Conservation (phyloP, 2,329 filamentous ascomycete genomes). For the Diplodia corticola region DNA sequence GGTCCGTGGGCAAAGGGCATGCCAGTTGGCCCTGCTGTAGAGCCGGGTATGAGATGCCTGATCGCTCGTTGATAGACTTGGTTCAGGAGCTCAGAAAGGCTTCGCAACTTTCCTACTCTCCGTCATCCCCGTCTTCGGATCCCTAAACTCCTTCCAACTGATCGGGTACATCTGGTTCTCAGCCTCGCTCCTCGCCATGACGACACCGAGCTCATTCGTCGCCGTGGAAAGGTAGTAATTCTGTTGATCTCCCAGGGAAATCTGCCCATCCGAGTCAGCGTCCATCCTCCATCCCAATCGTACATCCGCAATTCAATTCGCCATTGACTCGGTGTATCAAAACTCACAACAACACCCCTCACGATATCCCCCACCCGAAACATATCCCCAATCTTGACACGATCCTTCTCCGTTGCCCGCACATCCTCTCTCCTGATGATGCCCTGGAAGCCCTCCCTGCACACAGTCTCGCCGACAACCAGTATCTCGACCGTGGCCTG, state of each 20-base stretch:
- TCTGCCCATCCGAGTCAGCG: slow-evolving; percentile 48
- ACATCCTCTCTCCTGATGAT: slow-evolving; percentile 89
- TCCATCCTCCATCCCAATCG: background rate
- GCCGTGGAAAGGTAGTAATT: slow-evolving; percentile 96
- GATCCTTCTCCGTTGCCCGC: slow-evolving; percentile 85
- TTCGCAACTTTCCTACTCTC: slow-evolving; percentile 93
- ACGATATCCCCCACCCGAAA: slow-evolving; percentile 94
- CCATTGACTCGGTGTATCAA: background rate
- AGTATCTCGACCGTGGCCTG: slow-evolving; percentile 87
- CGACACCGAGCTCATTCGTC: slow-evolving; percentile 86
- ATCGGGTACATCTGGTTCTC: slow-evolving; percentile 91
- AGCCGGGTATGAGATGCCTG: background rate
- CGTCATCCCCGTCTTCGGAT: slow-evolving; percentile 72
- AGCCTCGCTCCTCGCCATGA: slow-evolving; percentile 85
- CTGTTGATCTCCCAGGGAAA: slow-evolving; percentile 87
- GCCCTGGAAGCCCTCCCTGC: slow-evolving; percentile 80
- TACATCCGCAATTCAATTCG: background rate
- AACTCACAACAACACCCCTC: slow-evolving; percentile 72
- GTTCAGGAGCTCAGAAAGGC: slow-evolving; percentile 63
- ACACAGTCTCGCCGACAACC: slow-evolving; percentile 66
- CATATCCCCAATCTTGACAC: slow-evolving; percentile 84
- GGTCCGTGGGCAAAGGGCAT: background rate
- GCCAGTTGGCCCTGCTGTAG: background rate
- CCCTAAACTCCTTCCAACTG: slow-evolving; percentile 92
- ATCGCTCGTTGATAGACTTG: background rate